Conservation (phyloP, 2,329 filamentous ascomycete genomes). For the Byssoonygena ceratinophila region DNA sequence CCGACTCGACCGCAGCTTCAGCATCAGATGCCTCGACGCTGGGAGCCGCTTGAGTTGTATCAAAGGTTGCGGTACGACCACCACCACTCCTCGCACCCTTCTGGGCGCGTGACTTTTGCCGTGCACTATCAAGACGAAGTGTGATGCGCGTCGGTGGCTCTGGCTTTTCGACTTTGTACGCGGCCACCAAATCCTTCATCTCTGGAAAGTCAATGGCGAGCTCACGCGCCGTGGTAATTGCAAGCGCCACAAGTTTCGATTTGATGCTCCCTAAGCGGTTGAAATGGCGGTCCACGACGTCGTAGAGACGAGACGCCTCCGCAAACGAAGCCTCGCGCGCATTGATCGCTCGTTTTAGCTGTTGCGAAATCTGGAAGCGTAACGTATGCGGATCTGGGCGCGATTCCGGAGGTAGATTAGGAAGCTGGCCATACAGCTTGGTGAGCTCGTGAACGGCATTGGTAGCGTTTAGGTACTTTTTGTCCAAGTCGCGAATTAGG, state of each 20-base stretch:
- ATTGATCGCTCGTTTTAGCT: conserved; percentile 45
- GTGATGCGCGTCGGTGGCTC: conserved; percentile 31
- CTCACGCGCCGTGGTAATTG: conserved; percentile 39
- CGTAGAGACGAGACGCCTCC: conserved; percentile 47
- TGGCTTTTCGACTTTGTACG: conserved; percentile 23
- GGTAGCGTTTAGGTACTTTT: conserved; percentile 35
- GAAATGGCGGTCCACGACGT: conserved; percentile 48
- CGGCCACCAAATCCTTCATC: conserved; percentile 25
- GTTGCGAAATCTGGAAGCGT: conserved; percentile 47
- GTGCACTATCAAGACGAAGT: conserved; percentile 30
- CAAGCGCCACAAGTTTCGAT: conserved; percentile 51
- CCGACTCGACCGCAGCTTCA: background rate
- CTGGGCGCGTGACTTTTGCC: conserved; percentile 20
- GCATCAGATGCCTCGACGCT: conserved; percentile 7
- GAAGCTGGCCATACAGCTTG: conserved; percentile 40
- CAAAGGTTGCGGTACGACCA: conserved; percentile 28
- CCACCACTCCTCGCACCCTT: conserved; percentile 32
- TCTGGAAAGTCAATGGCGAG: conserved; percentile 5
- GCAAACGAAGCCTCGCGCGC: conserved; percentile 47
- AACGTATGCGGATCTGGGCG: conserved; percentile 44
- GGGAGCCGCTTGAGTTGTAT: conserved; percentile 26
- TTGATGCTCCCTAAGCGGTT: conserved; percentile 50
- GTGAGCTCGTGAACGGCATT: conserved; percentile 35
- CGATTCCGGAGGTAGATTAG: conserved; percentile 38
- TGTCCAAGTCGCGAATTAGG: conserved; percentile 45